Evolutionary conservation across 2,329 filamentous ascomycete species (phyloP).

Genomic region (Monosporascus sp.): DNA sequence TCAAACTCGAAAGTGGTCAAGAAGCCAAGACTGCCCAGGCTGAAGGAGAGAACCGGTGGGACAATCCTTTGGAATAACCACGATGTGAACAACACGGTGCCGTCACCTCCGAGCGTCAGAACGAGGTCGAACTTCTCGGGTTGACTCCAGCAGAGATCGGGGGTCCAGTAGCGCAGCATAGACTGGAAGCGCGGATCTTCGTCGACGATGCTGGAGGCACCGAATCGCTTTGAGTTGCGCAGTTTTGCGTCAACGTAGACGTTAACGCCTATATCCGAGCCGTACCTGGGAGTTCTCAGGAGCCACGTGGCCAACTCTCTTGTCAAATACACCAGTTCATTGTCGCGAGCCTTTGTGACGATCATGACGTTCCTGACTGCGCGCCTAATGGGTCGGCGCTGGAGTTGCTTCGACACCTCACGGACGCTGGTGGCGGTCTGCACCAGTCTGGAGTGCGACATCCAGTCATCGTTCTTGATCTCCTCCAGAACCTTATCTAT

Average conservation of each 20-base stretch:
- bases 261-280: slow-evolving; percentile 83
- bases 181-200: slow-evolving; percentile 70
- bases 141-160: slow-evolving; percentile 87
- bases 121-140: slow-evolving; percentile 97
- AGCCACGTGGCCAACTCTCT: slow-evolving; percentile 85
- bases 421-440: slow-evolving; percentile 93
- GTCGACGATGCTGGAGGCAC: slow-evolving; percentile 64
- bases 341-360: slow-evolving; percentile 95
- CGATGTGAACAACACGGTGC: slow-evolving; percentile 81
- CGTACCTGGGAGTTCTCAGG: slow-evolving; percentile 82
- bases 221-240: slow-evolving; percentile 80
- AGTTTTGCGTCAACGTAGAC: slow-evolving; percentile 98
- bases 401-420: slow-evolving; percentile 92
- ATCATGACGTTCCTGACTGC: slow-evolving; percentile 96
- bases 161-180: slow-evolving; percentile 95
- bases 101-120: slow-evolving; percentile 78
- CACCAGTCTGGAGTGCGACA: slow-evolving; percentile 89
- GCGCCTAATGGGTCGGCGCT: slow-evolving; percentile 84
- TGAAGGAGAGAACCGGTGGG: slow-evolving; percentile 79
- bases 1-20: slow-evolving; percentile 84
- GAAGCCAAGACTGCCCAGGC: slow-evolving; percentile 80
- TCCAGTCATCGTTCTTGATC: slow-evolving; percentile 79
- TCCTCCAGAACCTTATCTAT: slow-evolving; percentile 93
- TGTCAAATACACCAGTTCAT: slow-evolving; percentile 83
- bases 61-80: slow-evolving; percentile 92